phyloP scores from a whole-genome alignment of 768 basidiomycete genomes.

The Tephrocybe sp. region DNA sequence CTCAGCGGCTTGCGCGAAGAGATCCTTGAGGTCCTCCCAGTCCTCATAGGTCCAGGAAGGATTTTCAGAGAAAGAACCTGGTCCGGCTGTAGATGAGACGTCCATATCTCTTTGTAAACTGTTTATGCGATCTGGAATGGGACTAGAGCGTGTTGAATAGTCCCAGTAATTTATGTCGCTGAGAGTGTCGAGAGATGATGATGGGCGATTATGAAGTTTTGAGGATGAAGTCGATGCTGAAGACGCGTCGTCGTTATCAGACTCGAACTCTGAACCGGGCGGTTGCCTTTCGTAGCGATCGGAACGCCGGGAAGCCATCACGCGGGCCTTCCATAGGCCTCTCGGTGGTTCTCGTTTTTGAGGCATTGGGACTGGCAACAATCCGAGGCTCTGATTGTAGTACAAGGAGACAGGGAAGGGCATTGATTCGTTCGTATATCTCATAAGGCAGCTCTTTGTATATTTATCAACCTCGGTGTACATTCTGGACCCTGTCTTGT shows the following conservation, averaged over 20 bases:
- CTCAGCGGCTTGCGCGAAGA: constrained; percentile 54
- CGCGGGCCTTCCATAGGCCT: constrained; percentile 45
- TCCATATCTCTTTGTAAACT: constrained; percentile 38
- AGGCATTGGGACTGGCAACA: constrained; percentile 16
- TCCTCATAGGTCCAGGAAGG: constrained; percentile 41
- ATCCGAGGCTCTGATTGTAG: constrained; percentile 14
- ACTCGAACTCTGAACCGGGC: constrained; percentile 10
- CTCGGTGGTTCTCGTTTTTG: constrained; percentile 30
- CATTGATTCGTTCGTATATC: constrained; percentile 20
- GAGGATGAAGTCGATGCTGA: constrained; percentile 12
- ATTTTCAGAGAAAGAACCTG: constrained; percentile 17
- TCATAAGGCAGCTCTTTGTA: constrained; percentile 14
- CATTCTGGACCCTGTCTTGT: constrained; percentile 18
- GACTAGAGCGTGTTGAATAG: constrained; percentile 26
- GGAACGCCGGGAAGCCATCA: constrained; percentile 27
- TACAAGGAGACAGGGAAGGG: constrained; percentile 24
- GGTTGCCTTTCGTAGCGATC: constrained; percentile 21
- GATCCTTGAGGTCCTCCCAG: constrained; percentile 67
- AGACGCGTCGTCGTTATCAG: constrained; percentile 21
- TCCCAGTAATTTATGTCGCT: constrained; percentile 31
- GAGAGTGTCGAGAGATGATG: constrained; percentile 13
- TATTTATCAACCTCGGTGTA: constrained; percentile 21
- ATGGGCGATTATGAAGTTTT: constrained; percentile 6
- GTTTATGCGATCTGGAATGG: constrained; percentile 23
- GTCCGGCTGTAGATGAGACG: constrained; percentile 31